Conservation (phyloP, 305 asterid genomes). For the Fraxinus baroniana region DNA sequence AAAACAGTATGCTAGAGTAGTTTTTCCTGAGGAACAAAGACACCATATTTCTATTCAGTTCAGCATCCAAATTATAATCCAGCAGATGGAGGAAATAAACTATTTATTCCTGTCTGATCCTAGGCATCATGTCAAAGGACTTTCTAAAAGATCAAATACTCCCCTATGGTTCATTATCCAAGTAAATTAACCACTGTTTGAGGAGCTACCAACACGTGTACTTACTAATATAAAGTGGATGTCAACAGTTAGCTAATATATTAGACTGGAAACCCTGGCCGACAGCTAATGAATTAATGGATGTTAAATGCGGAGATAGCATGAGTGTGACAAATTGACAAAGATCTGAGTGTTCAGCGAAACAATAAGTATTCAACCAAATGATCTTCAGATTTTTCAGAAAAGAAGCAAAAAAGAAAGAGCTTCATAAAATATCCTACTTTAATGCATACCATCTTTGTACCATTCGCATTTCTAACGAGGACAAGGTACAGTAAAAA, state of each 20-base stretch:
- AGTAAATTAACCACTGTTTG: not conserved
- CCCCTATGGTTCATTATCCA: constrained; percentile 7
- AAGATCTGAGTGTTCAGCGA: not conserved
- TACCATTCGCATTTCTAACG: not conserved
- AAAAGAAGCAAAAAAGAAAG: not conserved
- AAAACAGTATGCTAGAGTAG: not conserved
- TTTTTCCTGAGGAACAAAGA: not conserved
- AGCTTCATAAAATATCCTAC: not conserved
- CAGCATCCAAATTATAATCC: not conserved
- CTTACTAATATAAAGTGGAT: not conserved
- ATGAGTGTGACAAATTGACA: not conserved
- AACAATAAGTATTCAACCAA: not conserved
- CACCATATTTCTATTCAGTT: not conserved
- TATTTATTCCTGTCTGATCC: constrained; percentile 4
- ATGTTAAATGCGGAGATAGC: not conserved
- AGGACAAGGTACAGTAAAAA: not conserved
- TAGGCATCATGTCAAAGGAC: constrained; percentile 9
- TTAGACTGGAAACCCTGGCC: not conserved
- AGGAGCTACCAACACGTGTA: not conserved
- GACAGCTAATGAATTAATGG: not conserved
- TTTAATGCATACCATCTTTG: not conserved
- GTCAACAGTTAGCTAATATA: not conserved
- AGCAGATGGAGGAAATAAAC: not conserved
- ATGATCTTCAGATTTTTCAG: not conserved
- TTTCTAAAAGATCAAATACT: not conserved